Evolutionary conservation across 768 basidiomycete species (phyloP), one percentile per base, ranked within the genome.

Genomic region (Rhizopogon roseolus): DNA sequence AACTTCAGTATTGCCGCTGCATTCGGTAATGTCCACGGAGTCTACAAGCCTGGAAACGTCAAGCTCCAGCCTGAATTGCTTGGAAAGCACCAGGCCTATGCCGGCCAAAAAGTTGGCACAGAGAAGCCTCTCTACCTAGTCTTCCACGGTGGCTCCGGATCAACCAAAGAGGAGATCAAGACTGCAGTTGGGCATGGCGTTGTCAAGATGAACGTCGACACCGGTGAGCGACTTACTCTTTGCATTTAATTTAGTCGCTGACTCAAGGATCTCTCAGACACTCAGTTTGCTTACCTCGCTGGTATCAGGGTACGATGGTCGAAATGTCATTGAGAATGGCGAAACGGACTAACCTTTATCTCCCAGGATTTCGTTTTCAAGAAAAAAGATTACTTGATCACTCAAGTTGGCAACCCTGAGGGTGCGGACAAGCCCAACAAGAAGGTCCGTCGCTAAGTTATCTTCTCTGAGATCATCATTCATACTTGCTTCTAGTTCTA

Each of bases 121-220:
- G 71, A 79, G 66, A 85, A 91, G 74, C 97, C 97, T 59, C 75
- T 97, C 90, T 98, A 88, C 84, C 90, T 98, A 57, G 97, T 98
- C 72, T 99, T 98, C 93, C 97, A 99, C 77, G 97, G 97, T 73
- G 97, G 97, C 59, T 98, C 97, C 50, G 97, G 97, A 42, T 98
- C 97, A 32, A 85, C 90, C 61, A 93, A 93, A 75, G 88, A 95
- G 44, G 97, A 99, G 75, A 99, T 98, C 75, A 78, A 77, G 63
- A 92, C 86, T 44, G 96, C 95, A 54, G 97, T 98, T 60, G 66
- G 73, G 50, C 81, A 95, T 70, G 96, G 96, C 65, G 96, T 97
- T 40, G 86, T 98, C 68, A 99, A 99, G 81, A 98, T 98, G 95
- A 98, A 98, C 77, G 93, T 97, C 55, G 93, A 96, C 71, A 98